Conservation (phyloP, 371 early-diverging fungal genomes). For the Mucor racemosus region DNA sequence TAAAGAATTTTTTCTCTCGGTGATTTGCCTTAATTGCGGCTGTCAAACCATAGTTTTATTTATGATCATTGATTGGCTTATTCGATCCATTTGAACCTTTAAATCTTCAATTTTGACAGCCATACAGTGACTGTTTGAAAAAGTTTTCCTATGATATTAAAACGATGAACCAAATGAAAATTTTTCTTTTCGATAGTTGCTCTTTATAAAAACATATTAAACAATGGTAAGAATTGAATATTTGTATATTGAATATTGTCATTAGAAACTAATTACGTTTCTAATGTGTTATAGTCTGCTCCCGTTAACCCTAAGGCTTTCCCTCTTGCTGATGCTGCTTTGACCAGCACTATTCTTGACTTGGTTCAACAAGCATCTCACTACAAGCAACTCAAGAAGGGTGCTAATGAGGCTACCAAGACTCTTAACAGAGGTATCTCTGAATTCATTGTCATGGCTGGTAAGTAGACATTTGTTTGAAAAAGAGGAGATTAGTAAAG, state of each 20-base stretch:
- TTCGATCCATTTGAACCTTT: neutral
- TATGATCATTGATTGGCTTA: neutral
- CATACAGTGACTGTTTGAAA: slow-evolving; percentile 1
- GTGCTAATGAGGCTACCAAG: slow-evolving; percentile 99
- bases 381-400: slow-evolving; percentile 99
- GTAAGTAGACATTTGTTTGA: slow-evolving; percentile 34
- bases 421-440: slow-evolving; percentile 99
- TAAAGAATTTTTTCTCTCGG: neutral
- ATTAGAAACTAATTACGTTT: no score
- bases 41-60: neutral
- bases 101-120: neutral
- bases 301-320: slow-evolving; percentile 82
- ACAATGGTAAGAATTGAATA: no score
- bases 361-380: slow-evolving; percentile 97
- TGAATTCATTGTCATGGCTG: slow-evolving; percentile 98
- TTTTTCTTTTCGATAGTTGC: neutral
- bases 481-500: neutral
- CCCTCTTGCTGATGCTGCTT: slow-evolving; percentile 91
- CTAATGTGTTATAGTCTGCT: slow-evolving; percentile 17
- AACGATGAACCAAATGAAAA: neutral
- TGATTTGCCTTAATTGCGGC: neutral
- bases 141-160: neutral
- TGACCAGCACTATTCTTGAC: slow-evolving; percentile 94
- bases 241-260: neutral
- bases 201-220: neutral